A percentile compares a stretch with the other conserved stretches of the same genome.
These are phyloP conservation scores for Ustilago cynodontis DNA, from an alignment of 1,284 basidiomycete genomes.

Conservation along the genomic window DNA sequence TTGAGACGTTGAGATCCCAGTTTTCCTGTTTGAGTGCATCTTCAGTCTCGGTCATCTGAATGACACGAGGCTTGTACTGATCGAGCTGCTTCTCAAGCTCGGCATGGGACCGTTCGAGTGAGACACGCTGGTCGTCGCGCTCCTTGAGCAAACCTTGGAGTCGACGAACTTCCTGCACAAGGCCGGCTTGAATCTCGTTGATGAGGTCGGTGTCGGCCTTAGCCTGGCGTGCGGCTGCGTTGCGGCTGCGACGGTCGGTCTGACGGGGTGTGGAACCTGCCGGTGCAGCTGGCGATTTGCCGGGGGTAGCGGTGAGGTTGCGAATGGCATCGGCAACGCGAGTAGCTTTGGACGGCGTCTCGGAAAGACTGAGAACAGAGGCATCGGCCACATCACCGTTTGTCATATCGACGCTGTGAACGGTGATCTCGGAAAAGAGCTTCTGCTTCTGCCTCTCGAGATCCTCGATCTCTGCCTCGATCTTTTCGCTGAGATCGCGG, in stretches of 20 bases:
- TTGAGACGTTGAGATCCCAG: slow-evolving; percentile 94
- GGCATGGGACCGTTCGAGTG: slow-evolving; percentile 44
- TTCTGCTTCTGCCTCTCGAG: slow-evolving; percentile 51
- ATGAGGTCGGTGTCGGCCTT: slow-evolving; percentile 58
- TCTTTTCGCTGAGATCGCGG: slow-evolving; percentile 42
- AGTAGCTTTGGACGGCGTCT: slow-evolving; percentile 46
- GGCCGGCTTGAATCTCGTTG: slow-evolving; percentile 63
- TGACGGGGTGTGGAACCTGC: slow-evolving; percentile 48
- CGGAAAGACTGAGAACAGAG: slow-evolving; percentile 23
- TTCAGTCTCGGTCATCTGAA: slow-evolving; percentile 60
- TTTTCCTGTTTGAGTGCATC: slow-evolving; percentile 94
- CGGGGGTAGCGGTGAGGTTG: slow-evolving; percentile 44
- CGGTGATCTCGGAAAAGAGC: slow-evolving; percentile 47
- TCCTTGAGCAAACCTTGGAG: slow-evolving; percentile 60
- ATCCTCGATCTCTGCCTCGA: slow-evolving; percentile 59
- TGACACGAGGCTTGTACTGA: slow-evolving; percentile 60
- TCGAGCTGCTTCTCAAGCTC: slow-evolving; percentile 61
- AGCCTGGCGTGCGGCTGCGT: slow-evolving; percentile 57
- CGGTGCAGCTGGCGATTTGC: slow-evolving; percentile 36
- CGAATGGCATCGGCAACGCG: slow-evolving; percentile 47
- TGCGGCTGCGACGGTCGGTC: slow-evolving; percentile 56
- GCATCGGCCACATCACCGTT: slow-evolving; percentile 27
- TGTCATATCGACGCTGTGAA: slow-evolving; percentile 33
- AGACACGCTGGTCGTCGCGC: slow-evolving; percentile 55
- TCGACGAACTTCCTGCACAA: slow-evolving; percentile 59